Evolutionary conservation across 306 rosid species (phyloP).

Genomic region (cucumber (Cucumis sativus)): Cucumber_9930_V3 NC_026659.2:20231501-20232000

Average conservation of each 20-base stretch:
- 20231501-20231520: too few species aligned
- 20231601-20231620: too few species aligned
- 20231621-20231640: too few species aligned
- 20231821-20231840: conserved; percentile 37
- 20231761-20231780: conserved; percentile 15
- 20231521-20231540: too few species aligned
- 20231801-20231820: conserved; percentile 17
- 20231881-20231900: conserved; percentile 27
- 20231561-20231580: too few species aligned
- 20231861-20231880: conserved; percentile 32
- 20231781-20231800: conserved; percentile 5
- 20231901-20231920: conserved; percentile 19
- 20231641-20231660: too few species aligned
- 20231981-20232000: conserved; percentile 21
- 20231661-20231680: neutral
- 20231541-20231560: too few species aligned
- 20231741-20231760: conserved; percentile 23
- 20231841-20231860: conserved; percentile 28
- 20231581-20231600: too few species aligned
- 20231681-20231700: conserved; percentile 10
- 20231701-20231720: conserved; percentile 22
- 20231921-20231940: conserved; percentile 24
- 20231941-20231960: conserved; percentile 39
- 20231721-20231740: conserved; percentile 28
- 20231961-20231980: conserved; percentile 35